phyloP scores from a whole-genome alignment of 345 rosid genomes.

The Bruguiera gymnorhiza region DNA sequence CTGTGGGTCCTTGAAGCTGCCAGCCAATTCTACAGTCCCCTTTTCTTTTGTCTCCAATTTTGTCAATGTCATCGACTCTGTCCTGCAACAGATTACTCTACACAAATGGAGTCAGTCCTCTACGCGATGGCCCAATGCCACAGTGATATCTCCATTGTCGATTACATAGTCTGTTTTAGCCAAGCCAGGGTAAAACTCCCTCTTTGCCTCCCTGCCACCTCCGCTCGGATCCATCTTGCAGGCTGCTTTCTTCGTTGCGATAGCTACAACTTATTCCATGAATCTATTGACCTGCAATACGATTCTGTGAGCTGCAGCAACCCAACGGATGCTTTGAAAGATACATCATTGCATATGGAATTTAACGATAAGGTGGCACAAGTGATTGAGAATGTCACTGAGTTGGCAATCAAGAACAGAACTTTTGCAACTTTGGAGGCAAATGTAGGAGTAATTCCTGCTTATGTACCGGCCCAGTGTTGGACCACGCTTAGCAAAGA shows the following conservation, averaged over 20 bases:
- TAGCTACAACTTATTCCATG: constrained; percentile 45
- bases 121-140: constrained; percentile 47
- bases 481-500: constrained; percentile 45
- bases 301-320: constrained; percentile 31
- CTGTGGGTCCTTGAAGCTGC: constrained; percentile 8
- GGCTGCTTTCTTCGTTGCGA: constrained; percentile 70
- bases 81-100: background rate
- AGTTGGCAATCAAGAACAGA: constrained; percentile 31
- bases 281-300: constrained; percentile 28
- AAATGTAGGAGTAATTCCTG: constrained; percentile 20
- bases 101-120: constrained; percentile 20
- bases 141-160: constrained; percentile 35
- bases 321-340: constrained; percentile 1
- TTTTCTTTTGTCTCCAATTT: constrained; percentile 6
- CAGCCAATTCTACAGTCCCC: background rate
- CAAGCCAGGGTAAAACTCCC: constrained; percentile 25
- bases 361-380: constrained; percentile 26
- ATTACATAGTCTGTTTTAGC: constrained; percentile 45
- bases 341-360: background rate
- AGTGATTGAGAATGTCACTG: constrained; percentile 38
- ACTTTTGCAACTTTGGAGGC: constrained; percentile 41
- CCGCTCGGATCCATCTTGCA: constrained; percentile 57
- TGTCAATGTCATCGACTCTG: constrained; percentile 18
- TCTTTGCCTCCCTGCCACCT: constrained; percentile 28
- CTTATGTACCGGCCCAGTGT: constrained; percentile 70